phyloP scores from a whole-genome alignment of 257 asterid species.

The Ballota nigra region DNA sequence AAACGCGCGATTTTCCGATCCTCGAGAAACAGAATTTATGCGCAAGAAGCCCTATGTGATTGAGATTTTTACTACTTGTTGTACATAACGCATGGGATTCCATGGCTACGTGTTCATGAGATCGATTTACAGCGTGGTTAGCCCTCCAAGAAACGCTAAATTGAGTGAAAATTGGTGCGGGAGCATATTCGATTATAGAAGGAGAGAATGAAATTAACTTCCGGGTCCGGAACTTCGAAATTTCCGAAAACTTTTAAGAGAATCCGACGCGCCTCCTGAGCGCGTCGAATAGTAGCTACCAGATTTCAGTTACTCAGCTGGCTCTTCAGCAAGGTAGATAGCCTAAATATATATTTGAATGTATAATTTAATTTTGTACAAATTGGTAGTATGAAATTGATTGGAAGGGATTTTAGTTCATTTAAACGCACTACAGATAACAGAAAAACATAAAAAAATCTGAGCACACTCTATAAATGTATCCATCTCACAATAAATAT shows the following conservation, averaged over 20 bases:
- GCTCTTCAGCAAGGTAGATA: constrained; percentile 4
- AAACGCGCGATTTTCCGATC: constrained; percentile 29
- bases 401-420: neutral
- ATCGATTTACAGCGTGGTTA: constrained; percentile 10
- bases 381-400: neutral
- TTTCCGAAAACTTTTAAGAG: constrained; percentile 19
- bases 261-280: constrained; percentile 19
- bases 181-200: too few species aligned
- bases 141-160: neutral
- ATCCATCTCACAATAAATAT: too few species aligned
- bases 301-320: neutral
- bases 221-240: constrained; percentile 28
- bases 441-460: too few species aligned
- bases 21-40: constrained; percentile 26
- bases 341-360: neutral
- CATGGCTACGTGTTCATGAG: constrained; percentile 31
- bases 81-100: constrained; percentile 36
- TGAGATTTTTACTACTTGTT: constrained; percentile 25
- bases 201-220: neutral
- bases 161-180: constrained; percentile 1
- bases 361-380: neutral
- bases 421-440: neutral
- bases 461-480: too few species aligned
- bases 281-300: constrained; percentile 18
- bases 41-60: constrained; percentile 23